phyloP scores from a whole-genome alignment of 805 yeast species.

The Dipodascus albidus region DNA sequence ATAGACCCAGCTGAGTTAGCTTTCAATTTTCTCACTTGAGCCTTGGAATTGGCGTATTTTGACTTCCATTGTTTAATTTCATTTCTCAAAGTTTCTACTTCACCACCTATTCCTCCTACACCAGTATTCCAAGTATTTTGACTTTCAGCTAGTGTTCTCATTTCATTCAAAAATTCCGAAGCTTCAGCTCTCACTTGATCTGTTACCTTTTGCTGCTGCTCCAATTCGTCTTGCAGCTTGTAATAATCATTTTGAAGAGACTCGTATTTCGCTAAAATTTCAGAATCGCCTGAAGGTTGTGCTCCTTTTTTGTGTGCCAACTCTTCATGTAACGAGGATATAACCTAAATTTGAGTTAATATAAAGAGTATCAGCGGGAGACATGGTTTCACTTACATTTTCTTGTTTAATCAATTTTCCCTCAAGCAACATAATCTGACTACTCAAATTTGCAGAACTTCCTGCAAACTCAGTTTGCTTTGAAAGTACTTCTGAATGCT shows the following conservation, averaged over 20 bases:
- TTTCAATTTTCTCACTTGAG: slow-evolving; percentile 20
- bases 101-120: slow-evolving; percentile 6
- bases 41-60: slow-evolving; percentile 21
- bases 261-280: slow-evolving; percentile 10
- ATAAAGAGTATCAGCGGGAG: too few species aligned
- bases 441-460: slow-evolving; percentile 3
- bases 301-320: not conserved
- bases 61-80: slow-evolving; percentile 29
- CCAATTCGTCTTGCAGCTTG: slow-evolving; percentile 14
- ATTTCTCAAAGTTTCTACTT: slow-evolving; percentile 20
- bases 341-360: not conserved
- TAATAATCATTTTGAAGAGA: slow-evolving; percentile 16
- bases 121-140: slow-evolving; percentile 10
- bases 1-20: slow-evolving; percentile 12
- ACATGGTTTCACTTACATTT: not conserved
- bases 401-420: not conserved
- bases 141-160: slow-evolving; percentile 26
- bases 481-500: slow-evolving; percentile 8
- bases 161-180: slow-evolving; percentile 24
- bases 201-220: slow-evolving; percentile 21
- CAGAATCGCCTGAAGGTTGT: not conserved
- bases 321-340: not conserved
- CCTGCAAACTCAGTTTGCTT: slow-evolving; percentile 8
- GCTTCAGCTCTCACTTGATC: slow-evolving; percentile 30
- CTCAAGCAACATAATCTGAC: not conserved